Conservation (phyloP, 345 rosid genomes). For the Noccaea caerulescens region DNA sequence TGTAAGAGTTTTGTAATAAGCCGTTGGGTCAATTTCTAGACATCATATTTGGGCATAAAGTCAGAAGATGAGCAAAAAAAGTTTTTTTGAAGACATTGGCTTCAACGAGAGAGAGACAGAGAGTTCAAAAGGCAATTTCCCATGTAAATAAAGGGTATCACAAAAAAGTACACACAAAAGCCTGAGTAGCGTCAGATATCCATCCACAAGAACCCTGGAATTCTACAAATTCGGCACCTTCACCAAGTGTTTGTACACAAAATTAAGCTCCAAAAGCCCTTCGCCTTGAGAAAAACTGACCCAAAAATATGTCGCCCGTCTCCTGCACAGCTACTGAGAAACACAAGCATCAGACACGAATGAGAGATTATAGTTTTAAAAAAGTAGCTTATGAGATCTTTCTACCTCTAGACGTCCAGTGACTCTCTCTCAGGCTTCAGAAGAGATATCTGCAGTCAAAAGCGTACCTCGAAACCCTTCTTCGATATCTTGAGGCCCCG, state of each 20-base stretch:
- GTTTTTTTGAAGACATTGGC: neutral
- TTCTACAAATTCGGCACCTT: conserved; percentile 26
- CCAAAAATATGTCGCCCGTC: conserved; percentile 31
- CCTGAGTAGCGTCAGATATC: conserved; percentile 24
- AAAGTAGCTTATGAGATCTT: conserved; percentile 5
- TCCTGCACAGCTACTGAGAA: conserved; percentile 43
- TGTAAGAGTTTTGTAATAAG: conserved; percentile 69
- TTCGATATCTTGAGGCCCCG: conserved; percentile 61
- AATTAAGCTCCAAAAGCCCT: conserved; percentile 28
- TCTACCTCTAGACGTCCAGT: conserved; percentile 34
- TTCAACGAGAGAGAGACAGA: neutral
- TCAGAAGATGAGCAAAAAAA: conserved; percentile 2
- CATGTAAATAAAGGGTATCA: conserved; percentile 16
- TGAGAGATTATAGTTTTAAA: conserved; percentile 8
- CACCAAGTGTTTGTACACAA: conserved; percentile 27
- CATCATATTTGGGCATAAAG: neutral
- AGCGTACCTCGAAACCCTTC: conserved; percentile 94
- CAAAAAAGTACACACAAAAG: conserved; percentile 27
- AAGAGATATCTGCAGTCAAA: conserved; percentile 69
- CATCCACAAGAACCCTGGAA: conserved; percentile 24
- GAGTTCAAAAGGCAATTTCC: conserved; percentile 17
- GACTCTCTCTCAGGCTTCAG: conserved; percentile 52
- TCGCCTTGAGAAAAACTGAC: conserved; percentile 38
- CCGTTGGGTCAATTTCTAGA: conserved; percentile 43
- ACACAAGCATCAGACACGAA: conserved; percentile 14